phyloP scores from a whole-genome alignment of 192 early-diverging fungal species.

The Coemansia brasiliensis region DNA sequence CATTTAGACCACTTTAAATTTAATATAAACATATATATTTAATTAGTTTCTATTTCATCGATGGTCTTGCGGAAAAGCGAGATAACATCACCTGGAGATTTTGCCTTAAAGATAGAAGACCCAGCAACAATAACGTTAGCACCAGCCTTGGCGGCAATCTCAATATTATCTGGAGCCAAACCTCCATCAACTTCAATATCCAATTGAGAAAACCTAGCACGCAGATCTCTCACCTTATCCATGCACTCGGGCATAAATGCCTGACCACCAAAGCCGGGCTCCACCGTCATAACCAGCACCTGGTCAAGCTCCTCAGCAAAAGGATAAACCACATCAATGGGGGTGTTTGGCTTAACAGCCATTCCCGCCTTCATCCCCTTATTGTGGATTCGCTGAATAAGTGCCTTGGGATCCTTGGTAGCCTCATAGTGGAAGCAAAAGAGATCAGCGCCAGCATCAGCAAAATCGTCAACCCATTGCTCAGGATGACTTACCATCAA shows the following conservation, averaged over 20 bases:
- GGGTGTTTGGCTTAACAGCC: slow-evolving; percentile 88
- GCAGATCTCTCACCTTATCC: slow-evolving; percentile 74
- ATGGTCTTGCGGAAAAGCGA: slow-evolving; percentile 49
- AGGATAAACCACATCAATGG: slow-evolving; percentile 60
- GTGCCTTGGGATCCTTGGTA: slow-evolving; percentile 66
- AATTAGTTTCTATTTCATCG: slow-evolving; percentile 18
- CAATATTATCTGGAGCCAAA: slow-evolving; percentile 79
- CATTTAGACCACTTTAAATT: no score
- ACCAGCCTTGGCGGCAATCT: slow-evolving; percentile 80
- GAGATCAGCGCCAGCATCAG: slow-evolving; percentile 81
- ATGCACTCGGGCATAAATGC: slow-evolving; percentile 87
- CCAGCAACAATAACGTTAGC: slow-evolving; percentile 99
- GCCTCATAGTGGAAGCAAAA: slow-evolving; percentile 95
- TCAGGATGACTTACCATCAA: slow-evolving; percentile 76
- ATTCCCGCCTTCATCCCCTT: slow-evolving; percentile 91
- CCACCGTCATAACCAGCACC: slow-evolving; percentile 95
- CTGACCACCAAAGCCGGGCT: slow-evolving; percentile 97
- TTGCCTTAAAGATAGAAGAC: slow-evolving; percentile 83
- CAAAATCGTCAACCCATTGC: slow-evolving; percentile 93
- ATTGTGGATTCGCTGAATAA: slow-evolving; percentile 80
- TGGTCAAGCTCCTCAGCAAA: slow-evolving; percentile 73
- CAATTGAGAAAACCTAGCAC: slow-evolving; percentile 75
- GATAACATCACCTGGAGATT: slow-evolving; percentile 73
- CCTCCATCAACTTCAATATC: slow-evolving; percentile 98
- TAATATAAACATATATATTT: background rate